Evolutionary conservation across 345 rosid species (phyloP), one percentile per base, ranked within the genome.

Genomic region (Orychophragmus violaceus): DNA sequence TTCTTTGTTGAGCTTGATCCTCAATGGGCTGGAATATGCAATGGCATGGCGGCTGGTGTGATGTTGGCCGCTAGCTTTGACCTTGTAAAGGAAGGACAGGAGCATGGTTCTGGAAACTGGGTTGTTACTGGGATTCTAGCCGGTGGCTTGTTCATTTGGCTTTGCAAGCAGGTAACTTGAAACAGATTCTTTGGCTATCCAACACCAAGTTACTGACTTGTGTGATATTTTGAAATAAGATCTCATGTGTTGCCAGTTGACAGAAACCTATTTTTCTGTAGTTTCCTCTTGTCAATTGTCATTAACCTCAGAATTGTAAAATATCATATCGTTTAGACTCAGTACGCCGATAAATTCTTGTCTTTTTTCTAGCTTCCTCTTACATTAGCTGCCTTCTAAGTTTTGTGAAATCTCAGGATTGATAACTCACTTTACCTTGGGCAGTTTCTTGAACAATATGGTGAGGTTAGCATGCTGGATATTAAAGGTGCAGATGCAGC

Each of bases 61-160:
- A 95, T 95, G 99, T 76, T 95, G 85, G 99, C 97, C 8, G 99
- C 99, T 37, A 95, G 99, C 78, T 95, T 95, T 65, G 99, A 95
- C 73, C 96, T 95, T 62, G 72, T 91, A 23, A 91, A 87, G 83
- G 99, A 95, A 71, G 99, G 99, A 27, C 95, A 89, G 73, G 83
- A 75, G 39, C 91, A 91, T 70, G 96, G 91, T 59, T 78, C 91
- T 70, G 91, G 99, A 27, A 84, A 69, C 75, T 88, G 91, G 89
- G 97, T 95, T 51, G 88, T 87, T 62, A 63, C 72, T 74, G 99
- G 97, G 77, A 88, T 95, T 72, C 71, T 95, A 62, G 81, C 87
- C 4, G 96, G 99, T 67, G 99, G 83, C 45, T 51, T 91, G 66
- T 94, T 94, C 71, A 94, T 91, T 55, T 87, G 84, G 83, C 86